Evolutionary conservation across 179 eudicot species (phyloP).

Genomic region (Spergularia azorica): DNA sequence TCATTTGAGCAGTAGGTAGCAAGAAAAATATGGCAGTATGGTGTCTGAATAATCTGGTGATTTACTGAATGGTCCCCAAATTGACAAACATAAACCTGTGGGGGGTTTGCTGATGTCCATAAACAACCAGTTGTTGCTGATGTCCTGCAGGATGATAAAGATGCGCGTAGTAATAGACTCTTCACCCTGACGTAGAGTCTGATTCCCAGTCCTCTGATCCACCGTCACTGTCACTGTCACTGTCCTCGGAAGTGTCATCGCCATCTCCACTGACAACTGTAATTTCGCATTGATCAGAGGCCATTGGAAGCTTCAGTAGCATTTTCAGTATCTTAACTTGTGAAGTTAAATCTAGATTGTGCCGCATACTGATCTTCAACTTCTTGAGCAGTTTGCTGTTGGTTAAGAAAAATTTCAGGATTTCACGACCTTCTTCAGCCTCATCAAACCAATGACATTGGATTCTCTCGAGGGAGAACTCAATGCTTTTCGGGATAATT

Average conservation of each 20-base stretch:
- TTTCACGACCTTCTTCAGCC: constrained; percentile 8
- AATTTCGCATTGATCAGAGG: constrained; percentile 16
- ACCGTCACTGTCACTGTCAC: background rate
- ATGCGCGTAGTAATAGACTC: background rate
- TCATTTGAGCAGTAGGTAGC: too few species aligned
- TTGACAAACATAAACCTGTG: too few species aligned
- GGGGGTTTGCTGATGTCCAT: too few species aligned
- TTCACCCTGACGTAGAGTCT: background rate
- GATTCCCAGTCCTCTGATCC: background rate
- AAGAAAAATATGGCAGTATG: too few species aligned
- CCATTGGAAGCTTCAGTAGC: constrained; percentile 21
- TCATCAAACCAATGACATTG: constrained; percentile 5
- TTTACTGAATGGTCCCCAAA: too few species aligned
- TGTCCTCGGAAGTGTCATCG: background rate
- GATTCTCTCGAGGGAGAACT: constrained; percentile 17
- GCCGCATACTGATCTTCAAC: constrained; percentile 13
- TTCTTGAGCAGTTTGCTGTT: constrained; percentile 21
- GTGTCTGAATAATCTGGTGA: too few species aligned
- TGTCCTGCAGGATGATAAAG: too few species aligned
- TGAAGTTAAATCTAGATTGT: background rate
- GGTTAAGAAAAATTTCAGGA: constrained; percentile 16
- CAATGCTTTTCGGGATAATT: background rate
- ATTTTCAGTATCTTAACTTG: background rate
- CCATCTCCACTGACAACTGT: background rate
- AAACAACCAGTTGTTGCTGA: too few species aligned